A percentile compares a stretch with the other conserved stretches of the same genome.
Conservation (phyloP, 139 green algal species). For the Closterium sp. region DNA sequence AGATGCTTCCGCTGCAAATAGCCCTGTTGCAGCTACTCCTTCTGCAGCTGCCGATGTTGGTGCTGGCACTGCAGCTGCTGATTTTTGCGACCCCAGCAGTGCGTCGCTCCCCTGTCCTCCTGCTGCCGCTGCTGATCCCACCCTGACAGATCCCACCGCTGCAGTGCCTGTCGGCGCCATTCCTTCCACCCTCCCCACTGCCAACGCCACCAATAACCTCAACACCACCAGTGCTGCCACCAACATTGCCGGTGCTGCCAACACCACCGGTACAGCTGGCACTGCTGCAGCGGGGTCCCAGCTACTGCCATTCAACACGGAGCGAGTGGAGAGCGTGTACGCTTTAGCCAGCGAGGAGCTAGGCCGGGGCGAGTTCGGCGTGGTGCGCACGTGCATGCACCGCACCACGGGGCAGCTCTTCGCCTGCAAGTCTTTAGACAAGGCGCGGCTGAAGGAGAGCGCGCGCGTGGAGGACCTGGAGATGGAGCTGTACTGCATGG, state of each 20-base stretch:
- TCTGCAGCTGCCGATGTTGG: no score
- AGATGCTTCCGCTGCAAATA: no score
- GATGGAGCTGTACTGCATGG: background rate
- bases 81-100: no score
- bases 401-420: conserved; percentile 5
- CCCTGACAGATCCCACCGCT: background rate
- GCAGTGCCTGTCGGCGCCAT: background rate
- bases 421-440: conserved; percentile 2
- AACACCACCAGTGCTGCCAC: no score
- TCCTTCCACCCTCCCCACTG: background rate
- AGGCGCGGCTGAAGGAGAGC: background rate
- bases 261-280: background rate
- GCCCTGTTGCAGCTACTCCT: background rate
- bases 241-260: background rate
- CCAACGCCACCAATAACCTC: no score
- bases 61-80: background rate
- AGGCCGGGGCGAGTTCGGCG: background rate
- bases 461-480: background rate
- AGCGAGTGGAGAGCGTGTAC: background rate
- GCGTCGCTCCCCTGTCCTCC: background rate
- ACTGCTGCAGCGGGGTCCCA: background rate
- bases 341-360: background rate
- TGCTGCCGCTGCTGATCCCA: background rate
- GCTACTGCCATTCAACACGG: background rate
- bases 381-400: background rate